Evolutionary conservation across 331 rosid genomes (phyloP).

Genomic region (Saraca asoca): DNA sequence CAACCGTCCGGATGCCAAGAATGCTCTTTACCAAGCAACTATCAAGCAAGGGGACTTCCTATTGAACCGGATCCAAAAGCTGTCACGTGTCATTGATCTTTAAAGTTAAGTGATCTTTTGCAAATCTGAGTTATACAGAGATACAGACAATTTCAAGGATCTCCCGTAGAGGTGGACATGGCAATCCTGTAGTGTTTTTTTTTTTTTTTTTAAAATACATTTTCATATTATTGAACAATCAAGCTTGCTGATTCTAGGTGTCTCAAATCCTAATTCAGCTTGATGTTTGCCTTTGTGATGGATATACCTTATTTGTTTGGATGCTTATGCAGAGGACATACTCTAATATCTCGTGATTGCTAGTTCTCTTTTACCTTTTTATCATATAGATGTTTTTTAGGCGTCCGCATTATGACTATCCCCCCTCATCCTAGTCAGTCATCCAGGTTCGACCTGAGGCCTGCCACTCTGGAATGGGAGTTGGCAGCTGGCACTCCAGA

Average conservation of each 20-base stretch:
- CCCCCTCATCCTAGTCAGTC: not conserved
- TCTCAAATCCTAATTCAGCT: conserved; percentile 21
- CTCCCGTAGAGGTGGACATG: conserved; percentile 20
- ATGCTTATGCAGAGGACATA: conserved; percentile 1
- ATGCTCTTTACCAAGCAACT: conserved; percentile 93
- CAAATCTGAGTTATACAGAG: conserved; percentile 4
- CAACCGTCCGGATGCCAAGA: conserved; percentile 92
- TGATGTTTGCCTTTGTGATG: too few relatives aligned
- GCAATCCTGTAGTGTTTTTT: conserved; percentile 9
- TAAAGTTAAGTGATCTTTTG: conserved; percentile 28
- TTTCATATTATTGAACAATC: conserved; percentile 29
- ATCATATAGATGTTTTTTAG: not conserved
- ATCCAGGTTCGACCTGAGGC: not conserved
- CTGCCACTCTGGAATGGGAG: not conserved
- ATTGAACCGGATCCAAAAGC: conserved; percentile 84
- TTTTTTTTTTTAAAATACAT: conserved; percentile 29
- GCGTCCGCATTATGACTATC: not conserved
- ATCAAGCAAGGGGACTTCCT: conserved; percentile 97
- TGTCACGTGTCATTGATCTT: conserved; percentile 91
- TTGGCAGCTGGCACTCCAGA: not conserved
- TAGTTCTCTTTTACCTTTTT: not conserved
- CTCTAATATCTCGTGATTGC: not conserved
- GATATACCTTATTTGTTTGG: not conserved
- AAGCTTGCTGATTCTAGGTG: conserved; percentile 5
- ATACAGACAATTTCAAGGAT: conserved; percentile 14